Evolutionary conservation across 257 asterid species (phyloP), one percentile per base, ranked within the genome.

Genomic region (Gentiana dahurica): DNA sequence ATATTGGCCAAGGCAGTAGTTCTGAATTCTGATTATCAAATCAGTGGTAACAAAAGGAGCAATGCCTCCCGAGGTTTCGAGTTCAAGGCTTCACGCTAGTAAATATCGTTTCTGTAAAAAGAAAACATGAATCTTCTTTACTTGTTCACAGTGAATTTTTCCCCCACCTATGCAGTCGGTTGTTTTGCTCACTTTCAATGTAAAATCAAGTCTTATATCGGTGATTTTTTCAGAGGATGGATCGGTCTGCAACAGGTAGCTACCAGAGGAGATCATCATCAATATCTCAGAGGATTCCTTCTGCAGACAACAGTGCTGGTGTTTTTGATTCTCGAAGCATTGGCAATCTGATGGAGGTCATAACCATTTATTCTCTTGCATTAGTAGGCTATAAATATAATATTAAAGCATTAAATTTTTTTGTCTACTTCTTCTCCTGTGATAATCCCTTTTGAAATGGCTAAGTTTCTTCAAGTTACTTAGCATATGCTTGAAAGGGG

Each of bases 291-390:
- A 79, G 73, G 76, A 81, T 71, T 38, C 62, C 65, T 53, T 65
- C 74, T 9, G 58, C 75, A 35, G 77, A 82, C 34, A 78, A 70
- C 46, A 72, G 69, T 57, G 71, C 50, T 38, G 77, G 79, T 15
- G 72, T 56, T 60, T 53, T 68, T 70, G 95, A 87, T 72, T 75
- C 94, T 47, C 51, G 83, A 52, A 91, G 95, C 90, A 69, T 71
- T 56, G 86, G 84, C 24, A 87, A 95, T 81, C 71, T 79, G 39
- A 83, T 91, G 89, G 95, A 91, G 95, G 98, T 91, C 62, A 63
- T 10, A 39, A 7, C 52, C 44, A 33, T 36, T 32, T 49, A 47
- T 33, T 61, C 13, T 54, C 3, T 57, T 41, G 24, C 47, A 24
- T 38, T 15, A 13, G 12, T n/a, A 8, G 51, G 8, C 51, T 13